Percentiles rank a stretch among this genome's conserved stretches.
Evolutionary conservation across 116 monocot genomes (phyloP).

Genomic region (Phalaenopsis hybrid): DNA sequence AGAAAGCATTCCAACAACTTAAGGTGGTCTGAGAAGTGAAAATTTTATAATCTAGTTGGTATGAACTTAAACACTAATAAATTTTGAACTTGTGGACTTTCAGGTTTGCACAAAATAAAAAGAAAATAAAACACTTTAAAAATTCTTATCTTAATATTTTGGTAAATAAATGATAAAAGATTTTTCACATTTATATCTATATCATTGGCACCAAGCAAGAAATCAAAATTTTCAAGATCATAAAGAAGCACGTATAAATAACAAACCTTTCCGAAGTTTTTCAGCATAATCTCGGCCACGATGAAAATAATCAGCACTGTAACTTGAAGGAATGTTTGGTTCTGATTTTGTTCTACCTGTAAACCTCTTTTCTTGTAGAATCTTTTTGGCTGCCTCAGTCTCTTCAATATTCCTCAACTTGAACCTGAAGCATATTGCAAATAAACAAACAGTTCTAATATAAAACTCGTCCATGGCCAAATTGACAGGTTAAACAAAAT

Average conservation of each 20-base stretch:
- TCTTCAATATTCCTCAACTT: slow-evolving; percentile 94
- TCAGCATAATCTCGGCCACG: slow-evolving; percentile 89
- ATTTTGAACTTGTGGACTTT: too few species aligned
- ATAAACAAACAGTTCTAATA: slow-evolving; percentile 1
- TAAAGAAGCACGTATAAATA: not conserved
- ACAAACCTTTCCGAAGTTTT: slow-evolving; percentile 79
- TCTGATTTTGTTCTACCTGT: slow-evolving; percentile 71
- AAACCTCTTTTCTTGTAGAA: slow-evolving; percentile 87
- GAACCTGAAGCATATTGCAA: slow-evolving; percentile 37
- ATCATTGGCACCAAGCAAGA: not conserved
- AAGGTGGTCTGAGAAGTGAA: not conserved
- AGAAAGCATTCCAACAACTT: too few species aligned
- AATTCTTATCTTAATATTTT: too few species aligned
- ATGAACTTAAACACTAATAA: too few species aligned
- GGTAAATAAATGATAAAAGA: too few species aligned
- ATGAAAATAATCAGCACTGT: slow-evolving; percentile 96
- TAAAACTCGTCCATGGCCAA: not conserved
- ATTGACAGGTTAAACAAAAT: not conserved
- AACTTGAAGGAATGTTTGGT: slow-evolving; percentile 77
- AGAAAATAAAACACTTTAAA: too few species aligned
- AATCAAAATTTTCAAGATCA: not conserved
- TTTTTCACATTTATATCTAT: too few species aligned
- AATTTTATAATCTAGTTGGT: not conserved
- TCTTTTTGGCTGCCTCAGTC: slow-evolving; percentile 94
- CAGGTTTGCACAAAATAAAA: too few species aligned